phyloP scores from a whole-genome alignment of 2,329 filamentous ascomycete species.

The Nigrospora oryzae region DNA sequence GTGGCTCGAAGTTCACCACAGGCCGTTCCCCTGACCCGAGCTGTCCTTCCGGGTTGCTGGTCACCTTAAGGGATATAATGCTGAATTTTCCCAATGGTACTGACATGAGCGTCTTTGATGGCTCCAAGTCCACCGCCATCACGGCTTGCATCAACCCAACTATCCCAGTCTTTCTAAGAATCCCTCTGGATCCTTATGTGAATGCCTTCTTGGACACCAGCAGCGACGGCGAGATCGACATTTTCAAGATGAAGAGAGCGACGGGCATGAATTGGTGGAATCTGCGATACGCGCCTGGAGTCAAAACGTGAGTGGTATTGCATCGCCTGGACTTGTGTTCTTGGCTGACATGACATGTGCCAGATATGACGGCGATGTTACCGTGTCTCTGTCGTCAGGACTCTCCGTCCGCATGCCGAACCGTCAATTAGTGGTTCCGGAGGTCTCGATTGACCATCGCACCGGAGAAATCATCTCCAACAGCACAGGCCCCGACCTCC shows the following conservation, averaged over 20 bases:
- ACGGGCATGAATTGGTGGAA: too few species aligned
- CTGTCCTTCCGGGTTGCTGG: conserved; percentile 13
- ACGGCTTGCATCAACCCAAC: conserved; percentile 11
- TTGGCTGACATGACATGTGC: conserved; percentile 3
- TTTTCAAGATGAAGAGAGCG: too few species aligned
- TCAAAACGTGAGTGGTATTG: too few species aligned
- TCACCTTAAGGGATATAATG: conserved; percentile 18
- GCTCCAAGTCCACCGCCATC: conserved; percentile 4
- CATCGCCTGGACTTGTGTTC: conserved; percentile 5
- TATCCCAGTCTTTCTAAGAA: conserved; percentile 8
- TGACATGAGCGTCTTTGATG: conserved; percentile 16
- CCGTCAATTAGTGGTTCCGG: conserved; percentile 19
- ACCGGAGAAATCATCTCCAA: conserved; percentile 8
- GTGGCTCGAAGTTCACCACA: background rate
- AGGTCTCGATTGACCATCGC: conserved; percentile 11
- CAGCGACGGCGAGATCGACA: too few species aligned
- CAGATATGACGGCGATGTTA: conserved; percentile 10
- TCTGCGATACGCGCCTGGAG: too few species aligned
- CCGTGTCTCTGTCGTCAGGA: conserved; percentile 5
- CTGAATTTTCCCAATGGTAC: conserved; percentile 23
- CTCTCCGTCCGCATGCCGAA: conserved; percentile 16
- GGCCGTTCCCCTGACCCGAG: conserved; percentile 9
- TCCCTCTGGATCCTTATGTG: conserved; percentile 14
- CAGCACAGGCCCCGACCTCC: conserved; percentile 10
- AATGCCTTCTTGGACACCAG: background rate